phyloP scores from a whole-genome alignment of 202 grass and related monocot species.

The Setaria italica region DNA sequence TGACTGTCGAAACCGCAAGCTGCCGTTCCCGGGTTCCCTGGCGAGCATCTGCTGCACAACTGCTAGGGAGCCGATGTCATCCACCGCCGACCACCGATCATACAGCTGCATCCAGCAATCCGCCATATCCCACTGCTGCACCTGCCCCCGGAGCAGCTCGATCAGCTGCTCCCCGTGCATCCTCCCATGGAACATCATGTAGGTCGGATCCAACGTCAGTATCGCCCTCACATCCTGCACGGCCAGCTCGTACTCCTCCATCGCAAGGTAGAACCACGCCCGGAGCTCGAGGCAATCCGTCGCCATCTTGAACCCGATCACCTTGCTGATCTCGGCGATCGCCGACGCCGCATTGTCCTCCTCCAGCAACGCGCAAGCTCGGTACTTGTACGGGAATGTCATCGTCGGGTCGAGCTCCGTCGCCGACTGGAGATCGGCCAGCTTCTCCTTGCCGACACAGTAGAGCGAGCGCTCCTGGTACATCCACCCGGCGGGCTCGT shows the following conservation, averaged over 20 bases:
- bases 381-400: constrained; percentile 87
- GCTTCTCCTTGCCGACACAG: constrained; percentile 83
- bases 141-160: constrained; percentile 66
- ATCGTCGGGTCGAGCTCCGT: constrained; percentile 83
- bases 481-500: constrained; percentile 85
- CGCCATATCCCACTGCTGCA: constrained; percentile 92
- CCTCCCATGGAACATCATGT: constrained; percentile 92
- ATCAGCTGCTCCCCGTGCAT: constrained; percentile 87
- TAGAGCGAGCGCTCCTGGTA: constrained; percentile 85
- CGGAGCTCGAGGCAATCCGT: constrained; percentile 87
- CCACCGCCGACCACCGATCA: constrained; percentile 89
- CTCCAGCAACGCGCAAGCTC: constrained; percentile 64
- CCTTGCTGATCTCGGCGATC: constrained; percentile 77
- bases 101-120: constrained; percentile 99
- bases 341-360: constrained; percentile 79
- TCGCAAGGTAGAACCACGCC: constrained; percentile 79
- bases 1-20: constrained; percentile 87
- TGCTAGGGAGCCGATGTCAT: constrained; percentile 88
- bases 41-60: constrained; percentile 93
- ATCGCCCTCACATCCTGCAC: constrained; percentile 80
- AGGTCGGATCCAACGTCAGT: constrained; percentile 74
- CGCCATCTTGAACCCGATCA: constrained; percentile 83
- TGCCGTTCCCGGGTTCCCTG: constrained; percentile 88
- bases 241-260: constrained; percentile 67
- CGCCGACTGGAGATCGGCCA: constrained; percentile 64